These are phyloP conservation scores for Suillus bovinus DNA, from an alignment of 768 basidiomycete genomes.

Conservation along the genomic window DNA sequence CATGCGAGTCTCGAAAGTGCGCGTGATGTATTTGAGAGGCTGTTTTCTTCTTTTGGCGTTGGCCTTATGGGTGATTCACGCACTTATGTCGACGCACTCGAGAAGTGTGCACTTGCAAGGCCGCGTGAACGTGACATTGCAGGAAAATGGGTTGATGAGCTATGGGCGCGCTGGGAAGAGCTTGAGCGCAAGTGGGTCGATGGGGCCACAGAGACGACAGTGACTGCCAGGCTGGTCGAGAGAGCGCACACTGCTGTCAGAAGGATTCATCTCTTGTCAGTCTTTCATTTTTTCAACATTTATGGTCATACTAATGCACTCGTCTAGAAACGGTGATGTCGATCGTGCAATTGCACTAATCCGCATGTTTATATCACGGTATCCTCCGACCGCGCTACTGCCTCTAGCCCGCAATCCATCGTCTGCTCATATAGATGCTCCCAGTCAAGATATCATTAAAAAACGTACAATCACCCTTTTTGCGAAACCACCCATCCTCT, in stretches of 20 bases:
- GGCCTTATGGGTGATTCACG: slow-evolving; percentile 50
- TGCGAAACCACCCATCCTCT: slow-evolving; percentile 51
- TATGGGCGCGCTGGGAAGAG: slow-evolving; percentile 67
- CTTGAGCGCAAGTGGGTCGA: slow-evolving; percentile 43
- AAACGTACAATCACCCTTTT: slow-evolving; percentile 20
- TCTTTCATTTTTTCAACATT: slow-evolving; percentile 12
- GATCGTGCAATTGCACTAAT: slow-evolving; percentile 58
- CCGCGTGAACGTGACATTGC: slow-evolving; percentile 49
- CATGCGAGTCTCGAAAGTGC: slow-evolving; percentile 54
- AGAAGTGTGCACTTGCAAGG: slow-evolving; percentile 52
- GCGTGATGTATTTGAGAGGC: slow-evolving; percentile 47
- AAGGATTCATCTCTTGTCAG: slow-evolving; percentile 62
- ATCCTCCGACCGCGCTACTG: slow-evolving; percentile 58
- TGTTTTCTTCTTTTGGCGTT: slow-evolving; percentile 35
- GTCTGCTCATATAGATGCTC: background rate
- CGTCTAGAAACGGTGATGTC: slow-evolving; percentile 47
- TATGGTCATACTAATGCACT: background rate
- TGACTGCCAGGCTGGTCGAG: slow-evolving; percentile 57
- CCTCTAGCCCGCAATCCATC: slow-evolving; percentile 15
- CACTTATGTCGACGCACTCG: slow-evolving; percentile 65
- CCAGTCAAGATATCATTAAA: slow-evolving; percentile 9
- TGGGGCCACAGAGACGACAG: slow-evolving; percentile 21
- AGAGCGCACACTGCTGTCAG: slow-evolving; percentile 70
- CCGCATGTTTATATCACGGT: slow-evolving; percentile 59
- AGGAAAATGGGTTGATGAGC: slow-evolving; percentile 51